These are phyloP conservation scores for Penicillium turbatum DNA, from an alignment of 495 filamentous ascomycete genomes.

Conservation along the genomic window DNA sequence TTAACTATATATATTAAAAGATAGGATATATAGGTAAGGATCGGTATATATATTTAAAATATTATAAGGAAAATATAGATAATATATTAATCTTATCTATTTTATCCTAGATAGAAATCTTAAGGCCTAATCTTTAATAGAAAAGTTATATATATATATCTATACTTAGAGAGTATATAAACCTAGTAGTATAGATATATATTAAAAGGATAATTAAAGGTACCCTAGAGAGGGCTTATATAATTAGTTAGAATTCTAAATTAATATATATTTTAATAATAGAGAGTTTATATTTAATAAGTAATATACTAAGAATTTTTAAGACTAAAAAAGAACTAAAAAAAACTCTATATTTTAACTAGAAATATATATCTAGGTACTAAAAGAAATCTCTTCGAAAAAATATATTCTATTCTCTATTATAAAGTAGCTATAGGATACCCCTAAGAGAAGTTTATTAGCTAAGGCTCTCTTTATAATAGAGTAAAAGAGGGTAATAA, in stretches of 20 bases:
- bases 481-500: neutral
- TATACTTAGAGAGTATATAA: neutral
- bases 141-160: neutral
- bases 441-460: neutral
- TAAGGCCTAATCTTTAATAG: neutral
- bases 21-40: neutral
- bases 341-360: neutral
- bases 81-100: neutral
- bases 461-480: neutral
- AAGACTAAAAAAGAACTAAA: neutral
- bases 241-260: neutral
- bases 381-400: neutral
- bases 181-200: neutral
- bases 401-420: neutral
- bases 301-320: neutral
- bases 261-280: neutral
- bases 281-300: neutral
- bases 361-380: neutral
- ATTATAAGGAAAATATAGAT: neutral
- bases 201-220: neutral
- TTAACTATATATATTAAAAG: neutral
- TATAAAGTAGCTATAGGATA: neutral
- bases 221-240: neutral
- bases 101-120: neutral
- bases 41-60: neutral